phyloP scores from a whole-genome alignment of 352 stramenopile species.

The Globisporangium splendens region DNA sequence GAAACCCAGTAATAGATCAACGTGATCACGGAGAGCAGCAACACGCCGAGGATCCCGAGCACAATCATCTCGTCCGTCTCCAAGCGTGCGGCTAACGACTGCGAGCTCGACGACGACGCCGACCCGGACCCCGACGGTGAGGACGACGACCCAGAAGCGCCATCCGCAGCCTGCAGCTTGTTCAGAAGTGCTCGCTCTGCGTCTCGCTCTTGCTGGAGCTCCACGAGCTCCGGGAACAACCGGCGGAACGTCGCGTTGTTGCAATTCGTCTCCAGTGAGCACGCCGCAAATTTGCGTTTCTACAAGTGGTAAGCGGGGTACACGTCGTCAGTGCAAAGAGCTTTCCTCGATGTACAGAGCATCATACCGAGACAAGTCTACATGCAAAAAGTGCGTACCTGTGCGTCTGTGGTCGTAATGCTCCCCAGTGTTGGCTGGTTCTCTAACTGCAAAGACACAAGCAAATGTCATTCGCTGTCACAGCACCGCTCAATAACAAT shows the following conservation, averaged over 20 bases:
- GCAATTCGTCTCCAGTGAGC: slow-evolving; percentile 83
- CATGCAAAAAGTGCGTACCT: slow-evolving; percentile 20
- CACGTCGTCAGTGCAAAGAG: too few relatives aligned
- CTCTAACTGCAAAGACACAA: slow-evolving; percentile 39
- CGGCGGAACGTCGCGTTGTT: slow-evolving; percentile 76
- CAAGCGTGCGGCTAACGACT: slow-evolving; percentile 12
- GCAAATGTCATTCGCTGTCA: slow-evolving; percentile 2
- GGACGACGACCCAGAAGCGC: neutral
- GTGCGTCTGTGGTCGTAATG: slow-evolving; percentile 79
- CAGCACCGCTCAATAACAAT: too few relatives aligned
- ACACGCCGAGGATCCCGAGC: slow-evolving; percentile 13
- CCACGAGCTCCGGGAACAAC: slow-evolving; percentile 88
- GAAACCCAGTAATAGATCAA: too few relatives aligned
- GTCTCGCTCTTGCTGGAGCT: slow-evolving; percentile 57
- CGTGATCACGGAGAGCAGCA: slow-evolving; percentile 18
- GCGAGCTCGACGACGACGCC: neutral
- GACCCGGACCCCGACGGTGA: neutral
- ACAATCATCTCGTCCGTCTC: slow-evolving; percentile 17
- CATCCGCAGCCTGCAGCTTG: slow-evolving; percentile 16
- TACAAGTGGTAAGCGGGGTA: slow-evolving; percentile 1
- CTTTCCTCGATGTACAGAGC: too few relatives aligned
- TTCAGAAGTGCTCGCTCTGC: slow-evolving; percentile 38
- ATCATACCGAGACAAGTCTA: too few relatives aligned
- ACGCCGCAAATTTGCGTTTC: slow-evolving; percentile 80
- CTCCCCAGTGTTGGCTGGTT: slow-evolving; percentile 85